Percentiles rank a stretch among this genome's conserved stretches.
Conservation (phyloP, 2,329 filamentous ascomycete species). For the Hymenoscyphus occultus region DNA sequence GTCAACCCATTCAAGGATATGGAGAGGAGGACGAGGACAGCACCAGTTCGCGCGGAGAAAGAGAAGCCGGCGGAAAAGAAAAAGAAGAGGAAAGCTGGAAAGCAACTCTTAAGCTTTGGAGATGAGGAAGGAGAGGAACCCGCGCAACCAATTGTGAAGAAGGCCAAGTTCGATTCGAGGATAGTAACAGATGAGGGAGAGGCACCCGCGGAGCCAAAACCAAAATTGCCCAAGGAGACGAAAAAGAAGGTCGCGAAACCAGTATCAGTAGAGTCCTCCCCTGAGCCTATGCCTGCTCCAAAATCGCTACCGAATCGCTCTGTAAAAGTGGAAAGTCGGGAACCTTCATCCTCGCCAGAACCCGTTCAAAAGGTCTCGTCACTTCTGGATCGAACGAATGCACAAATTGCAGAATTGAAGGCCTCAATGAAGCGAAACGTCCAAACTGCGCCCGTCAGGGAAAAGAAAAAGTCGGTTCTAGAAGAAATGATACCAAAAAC, state of each 20-base stretch:
- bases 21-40: constrained; percentile 63
- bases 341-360: constrained; percentile 39
- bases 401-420: constrained; percentile 77
- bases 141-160: constrained; percentile 60
- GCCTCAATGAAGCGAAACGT: constrained; percentile 73
- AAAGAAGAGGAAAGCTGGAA: constrained; percentile 68
- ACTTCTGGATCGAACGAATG: constrained; percentile 68
- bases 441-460: constrained; percentile 47
- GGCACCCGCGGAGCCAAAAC: constrained; percentile 32
- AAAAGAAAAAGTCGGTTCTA: constrained; percentile 64
- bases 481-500: constrained; percentile 73
- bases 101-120: constrained; percentile 75
- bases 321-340: constrained; percentile 35
- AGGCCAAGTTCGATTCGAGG: constrained; percentile 74
- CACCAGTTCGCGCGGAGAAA: constrained; percentile 44
- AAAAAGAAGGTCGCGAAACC: constrained; percentile 34
- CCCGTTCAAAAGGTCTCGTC: constrained; percentile 39
- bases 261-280: constrained; percentile 39
- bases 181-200: constrained; percentile 63
- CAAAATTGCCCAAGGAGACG: constrained; percentile 33
- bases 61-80: constrained; percentile 42
- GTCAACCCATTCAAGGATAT: constrained; percentile 82
- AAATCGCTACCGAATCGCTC: constrained; percentile 31
- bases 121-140: constrained; percentile 58
- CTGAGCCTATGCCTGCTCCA: constrained; percentile 37